Percentiles rank a stretch among this genome's conserved stretches.
Conservation (phyloP, 2,329 filamentous ascomycete genomes). For the Gyromitra esculenta region DNA sequence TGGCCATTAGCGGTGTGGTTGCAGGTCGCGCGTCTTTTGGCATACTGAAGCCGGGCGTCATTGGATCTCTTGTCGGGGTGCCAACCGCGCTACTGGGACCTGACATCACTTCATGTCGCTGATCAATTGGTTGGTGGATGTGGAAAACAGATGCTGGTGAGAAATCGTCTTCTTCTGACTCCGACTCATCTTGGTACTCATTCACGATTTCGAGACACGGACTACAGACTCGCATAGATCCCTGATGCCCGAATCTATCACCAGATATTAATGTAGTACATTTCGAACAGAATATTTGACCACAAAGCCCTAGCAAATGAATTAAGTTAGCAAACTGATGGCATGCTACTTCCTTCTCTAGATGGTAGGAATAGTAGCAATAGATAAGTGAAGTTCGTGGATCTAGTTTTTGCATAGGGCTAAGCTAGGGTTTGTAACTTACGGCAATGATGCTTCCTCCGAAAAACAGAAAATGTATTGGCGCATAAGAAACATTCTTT, state of each 20-base stretch:
- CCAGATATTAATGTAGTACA: conserved; percentile 93
- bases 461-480: conserved; percentile 88
- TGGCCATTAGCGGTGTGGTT: conserved; percentile 77
- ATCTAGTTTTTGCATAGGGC: neutral
- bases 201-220: conserved; percentile 92
- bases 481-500: conserved; percentile 97
- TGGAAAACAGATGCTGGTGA: conserved; percentile 68
- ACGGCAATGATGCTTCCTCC: conserved; percentile 95
- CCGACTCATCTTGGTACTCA: conserved; percentile 84
- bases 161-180: conserved; percentile 73
- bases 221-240: conserved; percentile 88
- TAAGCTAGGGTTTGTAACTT: conserved; percentile 61
- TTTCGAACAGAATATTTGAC: conserved; percentile 98
- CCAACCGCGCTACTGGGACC: conserved; percentile 35
- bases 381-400: too few species aligned
- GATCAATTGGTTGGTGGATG: conserved; percentile 42
- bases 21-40: conserved; percentile 64
- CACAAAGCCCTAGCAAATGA: conserved; percentile 69
- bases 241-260: conserved; percentile 83
- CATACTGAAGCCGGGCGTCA: conserved; percentile 54
- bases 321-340: conserved; percentile 19
- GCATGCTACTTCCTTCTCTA: neutral
- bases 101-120: conserved; percentile 39
- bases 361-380: neutral
- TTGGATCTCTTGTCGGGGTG: conserved; percentile 43